These are phyloP conservation scores for Cairneyella variabilis DNA, from an alignment of 495 filamentous ascomycete genomes.

Conservation along the genomic window DNA sequence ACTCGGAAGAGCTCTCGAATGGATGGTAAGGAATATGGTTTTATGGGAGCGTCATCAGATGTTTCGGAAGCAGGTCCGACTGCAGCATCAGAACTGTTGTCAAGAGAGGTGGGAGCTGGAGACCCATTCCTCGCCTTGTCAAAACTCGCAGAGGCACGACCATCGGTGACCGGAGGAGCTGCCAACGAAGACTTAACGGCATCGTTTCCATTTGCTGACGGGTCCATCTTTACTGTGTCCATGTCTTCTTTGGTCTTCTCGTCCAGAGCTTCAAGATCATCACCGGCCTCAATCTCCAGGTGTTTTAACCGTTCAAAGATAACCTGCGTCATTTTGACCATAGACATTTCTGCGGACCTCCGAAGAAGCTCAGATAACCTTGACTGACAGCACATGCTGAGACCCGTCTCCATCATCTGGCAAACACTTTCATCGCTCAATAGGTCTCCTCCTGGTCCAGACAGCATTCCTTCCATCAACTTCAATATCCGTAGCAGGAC, in stretches of 20 bases:
- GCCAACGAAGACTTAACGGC: slow-evolving; percentile 35
- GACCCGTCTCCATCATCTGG: slow-evolving; percentile 97
- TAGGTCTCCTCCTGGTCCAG: slow-evolving; percentile 84
- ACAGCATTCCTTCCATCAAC: slow-evolving; percentile 96
- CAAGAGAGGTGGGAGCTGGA: slow-evolving; percentile 14
- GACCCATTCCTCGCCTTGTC: slow-evolving; percentile 16
- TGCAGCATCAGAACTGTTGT: slow-evolving; percentile 19
- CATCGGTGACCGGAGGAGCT: slow-evolving; percentile 39
- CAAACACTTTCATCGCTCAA: slow-evolving; percentile 96
- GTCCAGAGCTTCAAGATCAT: slow-evolving; percentile 55
- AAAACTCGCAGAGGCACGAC: slow-evolving; percentile 24
- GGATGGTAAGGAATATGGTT: slow-evolving; percentile 88
- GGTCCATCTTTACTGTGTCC: slow-evolving; percentile 82
- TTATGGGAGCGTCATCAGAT: slow-evolving; percentile 54
- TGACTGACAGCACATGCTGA: slow-evolving; percentile 96
- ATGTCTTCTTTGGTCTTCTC: slow-evolving; percentile 60
- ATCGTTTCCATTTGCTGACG: slow-evolving; percentile 69
- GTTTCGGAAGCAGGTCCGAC: slow-evolving; percentile 29
- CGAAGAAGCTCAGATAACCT: slow-evolving; percentile 87
- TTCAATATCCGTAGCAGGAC: slow-evolving; percentile 91
- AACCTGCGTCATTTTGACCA: slow-evolving; percentile 98
- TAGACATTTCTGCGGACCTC: slow-evolving; percentile 89
- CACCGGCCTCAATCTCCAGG: slow-evolving; percentile 66
- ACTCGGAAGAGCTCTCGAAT: slow-evolving; percentile 93
- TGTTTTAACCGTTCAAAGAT: slow-evolving; percentile 91